Evolutionary conservation across 805 yeast species (phyloP), one percentile per base, ranked within the genome.

Genomic region (Schwanniomyces yamadae): DNA sequence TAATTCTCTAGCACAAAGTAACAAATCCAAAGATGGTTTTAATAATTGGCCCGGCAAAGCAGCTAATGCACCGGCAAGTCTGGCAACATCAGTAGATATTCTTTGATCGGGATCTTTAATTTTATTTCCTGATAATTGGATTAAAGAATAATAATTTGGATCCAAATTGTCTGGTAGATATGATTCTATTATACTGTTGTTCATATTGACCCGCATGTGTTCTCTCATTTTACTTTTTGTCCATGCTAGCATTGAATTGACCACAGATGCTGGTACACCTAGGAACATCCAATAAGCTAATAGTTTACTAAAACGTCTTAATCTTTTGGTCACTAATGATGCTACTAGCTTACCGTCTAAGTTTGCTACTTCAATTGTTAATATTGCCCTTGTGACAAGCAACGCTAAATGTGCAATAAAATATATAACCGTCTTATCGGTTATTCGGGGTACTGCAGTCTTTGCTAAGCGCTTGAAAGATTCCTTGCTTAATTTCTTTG

Each of bases 331-430:
- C 19, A 90, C 85, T 47, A 90, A 71, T 1, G 86, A 78, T 0
- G 95, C 86, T 4, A 90, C 96, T 36, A 90, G 66, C 52, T 71
- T 69, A 45, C 97, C 97, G 58, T 90, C 97, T 39, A 90, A 68
- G 9, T 82, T 77, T 5, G 97, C 96, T 11, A 89, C 90, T 50
- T 81, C 80, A 31, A 90, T 70, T 2, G 95, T 82, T 18, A 90
- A 61, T 16, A 81, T 57, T 0, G 96, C 91, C 45, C 95, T 72
- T 4, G 74, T 45, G 3, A 84, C 71, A 29, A 90, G 66, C 17
- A 87, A 65, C 0, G 67, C 52, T 5, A 87, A 60, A 57, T 87
- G 91, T 0, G 74, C 46, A 1, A 56, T 40, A 23, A 85, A 65
- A 38, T 61, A 60, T 6, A 46, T 24, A 11, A 65, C 54, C 5